A percentile compares a stretch with the other conserved stretches of the same genome.
phyloP scores from a whole-genome alignment of 352 stramenopile genomes.

The Phytophthora ohioensis region DNA sequence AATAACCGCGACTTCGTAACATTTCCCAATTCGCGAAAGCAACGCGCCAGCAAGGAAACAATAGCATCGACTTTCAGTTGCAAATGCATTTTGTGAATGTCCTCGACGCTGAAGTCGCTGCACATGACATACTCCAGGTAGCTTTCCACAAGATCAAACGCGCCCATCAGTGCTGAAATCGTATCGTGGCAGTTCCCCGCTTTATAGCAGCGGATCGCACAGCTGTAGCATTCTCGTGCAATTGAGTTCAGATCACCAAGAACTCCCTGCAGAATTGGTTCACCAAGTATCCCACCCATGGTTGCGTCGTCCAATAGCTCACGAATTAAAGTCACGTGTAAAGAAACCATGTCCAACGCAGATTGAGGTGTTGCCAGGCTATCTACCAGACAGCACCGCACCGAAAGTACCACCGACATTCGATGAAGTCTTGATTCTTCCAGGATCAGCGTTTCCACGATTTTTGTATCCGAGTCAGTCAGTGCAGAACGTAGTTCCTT shows the following conservation, averaged over 20 bases:
- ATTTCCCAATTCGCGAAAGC: constrained; percentile 53
- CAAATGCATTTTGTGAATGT: constrained; percentile 48
- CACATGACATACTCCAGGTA: constrained; percentile 79
- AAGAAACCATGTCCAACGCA: constrained; percentile 26
- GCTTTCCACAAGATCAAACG: constrained; percentile 60
- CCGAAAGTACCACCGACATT: constrained; percentile 48
- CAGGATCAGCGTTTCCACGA: constrained; percentile 42
- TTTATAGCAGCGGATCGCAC: constrained; percentile 63
- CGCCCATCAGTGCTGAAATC: constrained; percentile 47
- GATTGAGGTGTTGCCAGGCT: constrained; percentile 3
- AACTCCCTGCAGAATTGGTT: constrained; percentile 45
- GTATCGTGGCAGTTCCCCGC: constrained; percentile 47
- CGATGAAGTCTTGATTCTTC: constrained; percentile 57
- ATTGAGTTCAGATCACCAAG: constrained; percentile 68
- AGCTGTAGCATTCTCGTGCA: constrained; percentile 70
- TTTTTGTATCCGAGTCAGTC: constrained; percentile 19
- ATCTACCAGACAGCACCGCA: constrained; percentile 19
- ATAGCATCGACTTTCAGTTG: constrained; percentile 72
- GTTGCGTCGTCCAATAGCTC: constrained; percentile 54
- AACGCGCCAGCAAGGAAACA: constrained; percentile 64
- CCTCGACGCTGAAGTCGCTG: constrained; percentile 36
- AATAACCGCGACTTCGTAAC: constrained; percentile 44
- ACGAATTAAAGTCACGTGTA: constrained; percentile 41
- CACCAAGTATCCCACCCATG: constrained; percentile 30
- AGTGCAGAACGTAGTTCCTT: constrained; percentile 29